Percentiles rank a stretch among this genome's conserved stretches.
Conservation (phyloP, 176 grass and related monocot species). For the Carex scoparia region DNA sequence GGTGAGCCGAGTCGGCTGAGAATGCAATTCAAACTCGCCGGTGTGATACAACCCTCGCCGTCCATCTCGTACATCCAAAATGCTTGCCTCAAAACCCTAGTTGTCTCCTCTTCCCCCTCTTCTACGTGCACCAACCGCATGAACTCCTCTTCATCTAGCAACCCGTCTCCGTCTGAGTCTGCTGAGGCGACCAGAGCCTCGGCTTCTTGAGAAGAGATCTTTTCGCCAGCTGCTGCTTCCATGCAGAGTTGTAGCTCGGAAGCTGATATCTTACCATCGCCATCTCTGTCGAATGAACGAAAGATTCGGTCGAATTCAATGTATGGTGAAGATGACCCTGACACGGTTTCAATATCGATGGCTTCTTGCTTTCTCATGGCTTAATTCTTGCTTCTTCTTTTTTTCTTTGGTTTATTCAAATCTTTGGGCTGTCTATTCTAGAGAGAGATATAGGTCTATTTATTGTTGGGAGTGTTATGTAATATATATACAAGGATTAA, state of each 20-base stretch:
- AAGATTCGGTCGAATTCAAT: slow-evolving; percentile 26
- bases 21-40: slow-evolving; percentile 12
- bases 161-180: slow-evolving; percentile 29
- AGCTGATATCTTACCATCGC: slow-evolving; percentile 26
- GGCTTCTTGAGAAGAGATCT: slow-evolving; percentile 18
- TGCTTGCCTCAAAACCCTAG: slow-evolving; percentile 7
- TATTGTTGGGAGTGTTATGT: too few species aligned
- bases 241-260: slow-evolving; percentile 17
- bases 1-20: slow-evolving; percentile 6
- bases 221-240: background rate
- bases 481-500: too few species aligned
- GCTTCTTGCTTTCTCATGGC: slow-evolving; percentile 1
- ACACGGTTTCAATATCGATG: slow-evolving; percentile 1
- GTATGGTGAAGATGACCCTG: background rate
- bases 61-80: slow-evolving; percentile 28
- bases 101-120: slow-evolving; percentile 19
- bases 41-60: slow-evolving; percentile 25
- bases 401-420: too few species aligned
- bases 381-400: background rate
- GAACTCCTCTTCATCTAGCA: slow-evolving; percentile 24
- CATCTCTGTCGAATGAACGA: slow-evolving; percentile 19
- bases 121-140: slow-evolving; percentile 21
- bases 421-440: too few species aligned
- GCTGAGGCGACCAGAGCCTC: background rate
- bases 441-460: too few species aligned